These are phyloP conservation scores for Pseudonitzschia delicatissima DNA, from an alignment of 108 stramenopile genomes.

Conservation along the genomic window DNA sequence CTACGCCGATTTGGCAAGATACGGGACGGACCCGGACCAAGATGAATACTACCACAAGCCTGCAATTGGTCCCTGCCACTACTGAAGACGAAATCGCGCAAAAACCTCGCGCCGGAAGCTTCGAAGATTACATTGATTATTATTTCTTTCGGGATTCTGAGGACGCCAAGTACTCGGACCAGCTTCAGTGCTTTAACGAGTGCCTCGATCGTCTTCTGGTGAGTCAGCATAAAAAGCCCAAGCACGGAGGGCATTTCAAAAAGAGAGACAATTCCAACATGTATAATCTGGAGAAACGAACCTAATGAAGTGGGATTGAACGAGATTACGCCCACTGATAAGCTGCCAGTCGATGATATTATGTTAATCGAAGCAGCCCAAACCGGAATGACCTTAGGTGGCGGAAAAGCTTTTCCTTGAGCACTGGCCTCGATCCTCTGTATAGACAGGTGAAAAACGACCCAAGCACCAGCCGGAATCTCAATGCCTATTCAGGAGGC, in stretches of 20 bases:
- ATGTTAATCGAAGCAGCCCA: constrained; percentile 13
- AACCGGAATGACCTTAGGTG: not conserved
- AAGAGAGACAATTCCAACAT: not conserved
- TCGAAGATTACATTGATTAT: not conserved
- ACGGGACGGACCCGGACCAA: not conserved
- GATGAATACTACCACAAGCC: not conserved
- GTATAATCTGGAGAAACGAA: no score
- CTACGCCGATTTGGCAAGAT: not conserved
- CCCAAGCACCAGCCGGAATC: not conserved
- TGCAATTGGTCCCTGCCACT: constrained; percentile 7
- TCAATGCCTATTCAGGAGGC: constrained; percentile 22
- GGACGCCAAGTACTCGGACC: not conserved
- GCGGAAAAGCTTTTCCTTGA: not conserved
- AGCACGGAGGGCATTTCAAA: not conserved
- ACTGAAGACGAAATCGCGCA: not conserved
- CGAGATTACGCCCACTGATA: not conserved
- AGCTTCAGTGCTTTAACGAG: not conserved
- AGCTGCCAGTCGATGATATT: not conserved
- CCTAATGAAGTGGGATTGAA: not conserved
- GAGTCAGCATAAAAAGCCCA: not conserved
- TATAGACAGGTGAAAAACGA: not conserved
- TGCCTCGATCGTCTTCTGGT: not conserved
- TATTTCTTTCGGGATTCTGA: not conserved
- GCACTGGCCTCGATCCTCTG: not conserved
- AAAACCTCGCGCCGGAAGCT: not conserved